Percentiles rank a stretch among this genome's conserved stretches.
Evolutionary conservation across 371 early-diverging fungal species (phyloP).

Genomic region (Coemansia sp.): DNA sequence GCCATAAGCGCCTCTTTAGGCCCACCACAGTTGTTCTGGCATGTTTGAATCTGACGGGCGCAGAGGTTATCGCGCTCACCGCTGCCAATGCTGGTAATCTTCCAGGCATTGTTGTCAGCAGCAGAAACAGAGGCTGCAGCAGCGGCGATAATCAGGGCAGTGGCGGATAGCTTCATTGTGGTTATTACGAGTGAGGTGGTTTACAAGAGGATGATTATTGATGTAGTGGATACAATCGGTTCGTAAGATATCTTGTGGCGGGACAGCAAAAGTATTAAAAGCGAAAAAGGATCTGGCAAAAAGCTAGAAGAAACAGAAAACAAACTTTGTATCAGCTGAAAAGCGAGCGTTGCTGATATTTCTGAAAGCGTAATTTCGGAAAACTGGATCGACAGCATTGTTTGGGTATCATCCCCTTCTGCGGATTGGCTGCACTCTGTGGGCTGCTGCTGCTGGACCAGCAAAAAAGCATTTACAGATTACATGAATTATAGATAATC

Average conservation of each 20-base stretch:
- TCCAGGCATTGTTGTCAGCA: slow-evolving; percentile 30
- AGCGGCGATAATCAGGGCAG: slow-evolving; percentile 18
- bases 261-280: neutral
- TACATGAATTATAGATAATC: neutral
- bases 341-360: neutral
- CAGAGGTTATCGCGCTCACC: slow-evolving; percentile 44
- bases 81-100: slow-evolving; percentile 35
- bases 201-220: neutral
- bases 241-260: neutral
- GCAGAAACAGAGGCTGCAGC: slow-evolving; percentile 17
- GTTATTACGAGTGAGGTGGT: neutral
- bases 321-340: neutral
- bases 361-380: neutral
- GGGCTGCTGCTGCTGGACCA: too few species aligned
- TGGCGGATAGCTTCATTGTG: slow-evolving; percentile 36
- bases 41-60: slow-evolving; percentile 39
- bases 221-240: neutral
- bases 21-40: slow-evolving; percentile 52
- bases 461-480: neutral
- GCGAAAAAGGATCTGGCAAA: neutral
- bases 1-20: slow-evolving; percentile 46
- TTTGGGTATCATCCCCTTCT: neutral
- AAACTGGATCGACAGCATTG: neutral
- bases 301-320: neutral
- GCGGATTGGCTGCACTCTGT: neutral